Evolutionary conservation across 2,329 filamentous ascomycete species (phyloP).

Genomic region (Exserohilum turcica): DNA sequence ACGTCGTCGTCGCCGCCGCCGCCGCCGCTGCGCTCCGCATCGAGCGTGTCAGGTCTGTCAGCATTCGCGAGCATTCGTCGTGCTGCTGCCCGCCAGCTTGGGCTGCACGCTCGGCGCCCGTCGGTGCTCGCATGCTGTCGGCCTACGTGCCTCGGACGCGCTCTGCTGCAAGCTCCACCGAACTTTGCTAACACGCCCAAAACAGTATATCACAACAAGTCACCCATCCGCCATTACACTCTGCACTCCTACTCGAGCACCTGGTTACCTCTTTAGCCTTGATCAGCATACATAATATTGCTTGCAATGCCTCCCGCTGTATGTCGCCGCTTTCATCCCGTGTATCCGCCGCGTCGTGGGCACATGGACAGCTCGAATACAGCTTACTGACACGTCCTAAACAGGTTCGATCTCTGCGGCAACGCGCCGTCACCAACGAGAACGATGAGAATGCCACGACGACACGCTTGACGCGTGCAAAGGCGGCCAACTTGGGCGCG

Average conservation of each 20-base stretch:
- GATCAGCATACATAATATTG: conserved; percentile 46
- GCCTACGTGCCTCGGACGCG: conserved; percentile 25
- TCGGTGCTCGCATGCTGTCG: conserved; percentile 31
- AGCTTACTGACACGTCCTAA: conserved; percentile 49
- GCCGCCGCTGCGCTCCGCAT: conserved; percentile 34
- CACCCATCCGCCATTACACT: conserved; percentile 33
- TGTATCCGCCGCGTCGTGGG: conserved; percentile 16
- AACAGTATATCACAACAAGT: conserved; percentile 48
- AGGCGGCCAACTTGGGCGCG: conserved; percentile 72
- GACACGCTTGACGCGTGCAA: conserved; percentile 89
- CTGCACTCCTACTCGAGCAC: conserved; percentile 31
- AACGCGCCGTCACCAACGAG: conserved; percentile 82
- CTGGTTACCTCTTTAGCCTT: conserved; percentile 38
- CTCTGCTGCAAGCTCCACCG: conserved; percentile 17
- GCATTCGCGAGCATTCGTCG: conserved; percentile 34
- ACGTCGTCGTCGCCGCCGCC: conserved; percentile 44
- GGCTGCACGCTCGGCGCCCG: conserved; percentile 24
- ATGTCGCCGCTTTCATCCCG: conserved; percentile 45
- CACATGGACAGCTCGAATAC: conserved; percentile 1
- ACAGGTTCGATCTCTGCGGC: conserved; percentile 72
- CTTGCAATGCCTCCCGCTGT: conserved; percentile 62
- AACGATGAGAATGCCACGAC: conserved; percentile 86
- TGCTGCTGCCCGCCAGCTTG: conserved; percentile 30
- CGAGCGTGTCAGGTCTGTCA: conserved; percentile 41
- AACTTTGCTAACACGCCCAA: conserved; percentile 33